phyloP scores from a whole-genome alignment of 108 stramenopile species.

The Cyclotella choctawhatcheeana region DNA sequence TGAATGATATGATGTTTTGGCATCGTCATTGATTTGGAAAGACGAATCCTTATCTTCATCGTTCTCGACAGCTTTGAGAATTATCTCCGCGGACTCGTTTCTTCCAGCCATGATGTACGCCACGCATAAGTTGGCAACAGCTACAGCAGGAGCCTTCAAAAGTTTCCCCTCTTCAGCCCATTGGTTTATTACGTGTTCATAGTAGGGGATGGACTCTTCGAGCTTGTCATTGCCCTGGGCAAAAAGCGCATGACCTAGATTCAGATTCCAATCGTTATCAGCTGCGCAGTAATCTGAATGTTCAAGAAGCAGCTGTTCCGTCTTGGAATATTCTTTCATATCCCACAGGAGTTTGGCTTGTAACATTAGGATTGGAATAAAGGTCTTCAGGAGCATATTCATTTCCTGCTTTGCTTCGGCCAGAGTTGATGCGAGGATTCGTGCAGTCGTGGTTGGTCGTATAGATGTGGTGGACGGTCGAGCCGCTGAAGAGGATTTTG shows the following conservation, averaged over 20 bases:
- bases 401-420: constrained; percentile 53
- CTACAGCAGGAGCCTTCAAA: constrained; percentile 79
- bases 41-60: constrained; percentile 84
- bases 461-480: constrained; percentile 16
- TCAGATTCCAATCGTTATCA: constrained; percentile 78
- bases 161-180: constrained; percentile 39
- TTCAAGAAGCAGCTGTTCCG: constrained; percentile 80
- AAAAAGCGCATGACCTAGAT: constrained; percentile 89
- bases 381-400: constrained; percentile 72
- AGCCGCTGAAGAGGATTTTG: not conserved
- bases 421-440: constrained; percentile 4
- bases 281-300: constrained; percentile 83
- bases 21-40: constrained; percentile 27
- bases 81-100: constrained; percentile 87
- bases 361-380: constrained; percentile 78
- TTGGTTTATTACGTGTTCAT: constrained; percentile 69
- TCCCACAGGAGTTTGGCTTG: constrained; percentile 91
- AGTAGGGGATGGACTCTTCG: constrained; percentile 84
- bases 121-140: constrained; percentile 92
- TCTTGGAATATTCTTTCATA: constrained; percentile 76
- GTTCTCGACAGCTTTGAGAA: constrained; percentile 78
- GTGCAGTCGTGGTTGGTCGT: constrained; percentile 20
- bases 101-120: constrained; percentile 86
- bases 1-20: constrained; percentile 54
- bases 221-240: constrained; percentile 74